phyloP scores from a whole-genome alignment of 495 filamentous ascomycete species.

The Pseudomonodictys pantanalensis region DNA sequence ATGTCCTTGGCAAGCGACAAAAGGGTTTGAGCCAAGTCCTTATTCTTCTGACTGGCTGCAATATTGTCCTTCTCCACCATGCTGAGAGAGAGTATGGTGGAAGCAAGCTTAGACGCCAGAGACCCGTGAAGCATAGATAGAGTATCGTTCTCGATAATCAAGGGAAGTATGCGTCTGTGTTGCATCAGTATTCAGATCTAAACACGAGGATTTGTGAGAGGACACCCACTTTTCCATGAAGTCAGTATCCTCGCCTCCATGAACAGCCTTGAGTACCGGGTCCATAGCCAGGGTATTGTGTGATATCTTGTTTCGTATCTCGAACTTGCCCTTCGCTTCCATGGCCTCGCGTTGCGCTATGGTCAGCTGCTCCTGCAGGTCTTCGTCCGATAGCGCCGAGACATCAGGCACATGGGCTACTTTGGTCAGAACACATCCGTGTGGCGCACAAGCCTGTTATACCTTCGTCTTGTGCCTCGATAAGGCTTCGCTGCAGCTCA shows the following conservation, averaged over 20 bases:
- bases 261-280: constrained; percentile 73
- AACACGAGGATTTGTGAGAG: neutral
- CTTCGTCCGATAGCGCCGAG: constrained; percentile 29
- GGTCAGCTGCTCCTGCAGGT: constrained; percentile 49
- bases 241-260: constrained; percentile 62
- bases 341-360: constrained; percentile 62
- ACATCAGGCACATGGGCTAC: constrained; percentile 23
- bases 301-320: constrained; percentile 63
- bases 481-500: constrained; percentile 64
- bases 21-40: constrained; percentile 57
- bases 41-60: constrained; percentile 56
- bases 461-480: constrained; percentile 51
- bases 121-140: constrained; percentile 59
- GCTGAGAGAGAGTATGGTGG: constrained; percentile 49
- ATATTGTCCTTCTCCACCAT: constrained; percentile 56
- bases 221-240: constrained; percentile 62
- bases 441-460: neutral
- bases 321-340: constrained; percentile 65
- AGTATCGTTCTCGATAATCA: constrained; percentile 65
- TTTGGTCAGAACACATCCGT: neutral
- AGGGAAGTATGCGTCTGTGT: constrained; percentile 59
- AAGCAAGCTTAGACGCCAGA: constrained; percentile 51
- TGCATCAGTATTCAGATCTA: neutral
- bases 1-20: constrained; percentile 59
- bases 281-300: constrained; percentile 65